phyloP scores from a whole-genome alignment of 2,329 filamentous ascomycete genomes.

The Botryosphaeria dothidea region DNA sequence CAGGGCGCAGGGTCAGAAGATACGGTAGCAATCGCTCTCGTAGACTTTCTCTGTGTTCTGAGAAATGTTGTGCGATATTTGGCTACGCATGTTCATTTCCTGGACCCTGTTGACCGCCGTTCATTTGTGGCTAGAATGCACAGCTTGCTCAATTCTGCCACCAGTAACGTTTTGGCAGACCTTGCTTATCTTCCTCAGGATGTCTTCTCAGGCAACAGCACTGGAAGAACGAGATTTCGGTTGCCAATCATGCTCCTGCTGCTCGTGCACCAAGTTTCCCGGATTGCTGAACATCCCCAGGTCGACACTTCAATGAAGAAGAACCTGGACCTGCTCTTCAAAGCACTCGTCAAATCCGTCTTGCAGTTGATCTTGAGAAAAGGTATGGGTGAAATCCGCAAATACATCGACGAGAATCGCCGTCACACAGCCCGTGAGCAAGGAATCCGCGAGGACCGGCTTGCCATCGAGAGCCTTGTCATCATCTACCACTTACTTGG shows the following conservation, averaged over 20 bases:
- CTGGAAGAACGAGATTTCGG: not conserved
- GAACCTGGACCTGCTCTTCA: slow-evolving; percentile 35
- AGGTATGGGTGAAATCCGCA: slow-evolving; percentile 40
- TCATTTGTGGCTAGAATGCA: slow-evolving; percentile 47
- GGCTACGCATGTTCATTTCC: slow-evolving; percentile 51
- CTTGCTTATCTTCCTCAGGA: not conserved
- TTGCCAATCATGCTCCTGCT: slow-evolving; percentile 26
- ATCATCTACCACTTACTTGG: slow-evolving; percentile 47
- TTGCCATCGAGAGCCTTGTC: slow-evolving; percentile 49
- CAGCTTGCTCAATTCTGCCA: slow-evolving; percentile 41
- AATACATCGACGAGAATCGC: slow-evolving; percentile 49
- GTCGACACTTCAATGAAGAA: slow-evolving; percentile 22
- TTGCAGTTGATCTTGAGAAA: slow-evolving; percentile 34
- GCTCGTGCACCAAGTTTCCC: slow-evolving; percentile 30
- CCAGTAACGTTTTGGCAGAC: slow-evolving; percentile 24
- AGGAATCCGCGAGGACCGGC: slow-evolving; percentile 49
- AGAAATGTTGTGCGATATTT: slow-evolving; percentile 53
- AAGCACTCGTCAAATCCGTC: slow-evolving; percentile 37
- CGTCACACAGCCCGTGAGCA: slow-evolving; percentile 43
- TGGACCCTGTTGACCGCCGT: slow-evolving; percentile 55
- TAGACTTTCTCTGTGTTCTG: slow-evolving; percentile 28
- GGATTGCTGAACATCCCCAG: slow-evolving; percentile 32
- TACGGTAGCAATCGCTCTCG: not conserved
- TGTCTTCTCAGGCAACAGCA: not conserved
- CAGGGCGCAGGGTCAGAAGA: not conserved